These are phyloP conservation scores for Fusarium sp. DNA, from an alignment of 2,329 filamentous ascomycete species.

Conservation along the genomic window DNA sequence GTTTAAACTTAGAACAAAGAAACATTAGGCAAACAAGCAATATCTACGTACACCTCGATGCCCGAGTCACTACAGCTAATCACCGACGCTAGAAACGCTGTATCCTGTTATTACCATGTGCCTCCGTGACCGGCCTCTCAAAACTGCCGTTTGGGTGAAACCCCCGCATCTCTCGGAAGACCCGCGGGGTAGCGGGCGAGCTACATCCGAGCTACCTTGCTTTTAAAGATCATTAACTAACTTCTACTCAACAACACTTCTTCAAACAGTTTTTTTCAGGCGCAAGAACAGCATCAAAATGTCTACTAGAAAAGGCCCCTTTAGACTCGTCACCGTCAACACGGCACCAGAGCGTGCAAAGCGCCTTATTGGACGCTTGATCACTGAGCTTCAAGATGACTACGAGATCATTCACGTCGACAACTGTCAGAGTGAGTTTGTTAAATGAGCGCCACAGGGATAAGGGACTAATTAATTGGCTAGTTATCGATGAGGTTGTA, in stretches of 20 bases:
- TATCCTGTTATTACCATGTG: neutral
- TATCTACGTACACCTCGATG: no score
- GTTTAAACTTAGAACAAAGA: no score
- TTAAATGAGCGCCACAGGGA: fast-evolving
- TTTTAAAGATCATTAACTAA: no score
- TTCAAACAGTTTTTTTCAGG: fast-evolving
- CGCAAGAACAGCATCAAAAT: neutral
- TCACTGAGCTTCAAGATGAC: slow-evolving; percentile 4
- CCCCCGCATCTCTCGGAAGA: neutral
- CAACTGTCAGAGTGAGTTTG: neutral
- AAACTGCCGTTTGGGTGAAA: neutral
- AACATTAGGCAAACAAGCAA: no score
- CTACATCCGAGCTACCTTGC: neutral
- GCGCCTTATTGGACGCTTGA: slow-evolving; percentile 12
- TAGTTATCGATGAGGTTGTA: slow-evolving; percentile 21
- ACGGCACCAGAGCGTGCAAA: slow-evolving; percentile 19
- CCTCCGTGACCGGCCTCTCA: neutral
- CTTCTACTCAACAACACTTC: neutral
- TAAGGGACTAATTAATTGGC: fast-evolving
- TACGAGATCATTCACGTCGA: slow-evolving; percentile 20
- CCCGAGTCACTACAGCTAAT: no score
- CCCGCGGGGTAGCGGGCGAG: neutral
- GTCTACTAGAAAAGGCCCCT: slow-evolving; percentile 8
- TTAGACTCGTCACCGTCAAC: slow-evolving; percentile 12
- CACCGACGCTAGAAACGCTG: no score